Conservation (phyloP, 192 early-diverging fungal genomes). For the Coemansia sp. region DNA sequence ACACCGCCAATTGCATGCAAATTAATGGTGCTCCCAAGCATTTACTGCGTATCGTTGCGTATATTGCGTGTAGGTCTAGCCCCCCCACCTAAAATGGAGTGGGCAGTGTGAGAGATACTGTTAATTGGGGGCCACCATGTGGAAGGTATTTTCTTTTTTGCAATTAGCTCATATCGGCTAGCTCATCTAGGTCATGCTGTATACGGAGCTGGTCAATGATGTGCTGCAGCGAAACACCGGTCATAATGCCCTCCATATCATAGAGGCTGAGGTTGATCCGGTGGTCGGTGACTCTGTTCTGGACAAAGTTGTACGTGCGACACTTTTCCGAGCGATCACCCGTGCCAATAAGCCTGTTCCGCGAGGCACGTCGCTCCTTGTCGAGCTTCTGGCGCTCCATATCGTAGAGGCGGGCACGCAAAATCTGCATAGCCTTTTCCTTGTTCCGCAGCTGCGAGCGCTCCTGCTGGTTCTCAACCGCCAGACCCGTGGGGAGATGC, state of each 20-base stretch:
- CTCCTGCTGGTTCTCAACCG: slow-evolving; percentile 85
- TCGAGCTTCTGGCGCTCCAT: slow-evolving; percentile 61
- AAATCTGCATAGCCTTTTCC: slow-evolving; percentile 79
- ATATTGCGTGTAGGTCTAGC: neutral
- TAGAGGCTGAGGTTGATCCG: slow-evolving; percentile 72
- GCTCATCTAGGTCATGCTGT: slow-evolving; percentile 53
- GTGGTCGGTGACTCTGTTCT: slow-evolving; percentile 80
- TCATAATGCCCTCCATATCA: slow-evolving; percentile 65
- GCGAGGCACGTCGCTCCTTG: slow-evolving; percentile 56
- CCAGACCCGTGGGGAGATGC: slow-evolving; percentile 88
- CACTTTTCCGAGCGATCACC: slow-evolving; percentile 81
- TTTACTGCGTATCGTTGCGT: neutral
- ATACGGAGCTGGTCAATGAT: slow-evolving; percentile 54
- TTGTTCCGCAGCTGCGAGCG: slow-evolving; percentile 92
- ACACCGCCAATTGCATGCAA: neutral
- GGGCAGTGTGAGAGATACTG: neutral
- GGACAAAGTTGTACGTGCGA: slow-evolving; percentile 79
- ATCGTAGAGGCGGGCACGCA: slow-evolving; percentile 77
- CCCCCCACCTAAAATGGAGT: neutral
- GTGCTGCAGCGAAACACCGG: slow-evolving; percentile 49
- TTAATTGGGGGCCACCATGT: neutral
- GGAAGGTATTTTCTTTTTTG: neutral
- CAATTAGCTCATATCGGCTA: slow-evolving; percentile 25
- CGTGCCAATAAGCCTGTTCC: slow-evolving; percentile 65
- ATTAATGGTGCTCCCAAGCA: neutral